A percentile compares a stretch with the other conserved stretches of the same genome.
Conservation (phyloP, 495 filamentous ascomycete species). For the Bacidia gigantensis region DNA sequence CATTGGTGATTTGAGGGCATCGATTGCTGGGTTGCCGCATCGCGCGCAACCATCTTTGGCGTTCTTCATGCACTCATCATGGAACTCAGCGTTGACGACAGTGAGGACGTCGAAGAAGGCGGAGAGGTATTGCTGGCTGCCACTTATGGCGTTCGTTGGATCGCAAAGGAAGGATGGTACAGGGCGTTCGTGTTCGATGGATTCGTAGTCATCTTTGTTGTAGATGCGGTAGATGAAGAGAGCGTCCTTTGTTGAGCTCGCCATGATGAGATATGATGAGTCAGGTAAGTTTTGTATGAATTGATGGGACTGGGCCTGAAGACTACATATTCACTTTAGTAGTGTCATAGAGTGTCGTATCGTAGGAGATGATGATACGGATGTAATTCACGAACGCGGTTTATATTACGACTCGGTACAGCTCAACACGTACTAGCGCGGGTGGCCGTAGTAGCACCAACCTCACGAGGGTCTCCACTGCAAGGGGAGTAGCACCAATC, state of each 20-base stretch:
- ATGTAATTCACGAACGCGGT: no score
- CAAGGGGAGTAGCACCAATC: no score
- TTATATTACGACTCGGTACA: no score
- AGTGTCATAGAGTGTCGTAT: no score
- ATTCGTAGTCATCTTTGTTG: not conserved
- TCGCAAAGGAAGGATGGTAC: conserved; percentile 12
- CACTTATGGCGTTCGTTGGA: not conserved
- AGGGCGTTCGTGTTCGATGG: conserved; percentile 5
- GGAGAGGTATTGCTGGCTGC: not conserved
- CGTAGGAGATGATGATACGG: no score
- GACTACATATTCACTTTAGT: no score
- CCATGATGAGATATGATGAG: no score
- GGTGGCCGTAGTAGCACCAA: no score
- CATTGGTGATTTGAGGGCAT: conserved; percentile 10
- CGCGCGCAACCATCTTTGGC: not conserved
- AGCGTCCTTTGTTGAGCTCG: conserved; percentile 1
- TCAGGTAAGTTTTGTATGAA: no score
- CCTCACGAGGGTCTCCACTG: no score
- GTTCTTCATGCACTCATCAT: conserved; percentile 6
- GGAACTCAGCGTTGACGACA: conserved; percentile 9
- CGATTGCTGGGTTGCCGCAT: conserved; percentile 3
- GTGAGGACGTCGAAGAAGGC: conserved; percentile 13
- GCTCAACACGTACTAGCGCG: no score
- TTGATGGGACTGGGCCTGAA: no score
- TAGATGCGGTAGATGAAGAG: conserved; percentile 8